phyloP scores from a whole-genome alignment of 164 flowering plant genomes.

The Berberis thunbergii region DNA sequence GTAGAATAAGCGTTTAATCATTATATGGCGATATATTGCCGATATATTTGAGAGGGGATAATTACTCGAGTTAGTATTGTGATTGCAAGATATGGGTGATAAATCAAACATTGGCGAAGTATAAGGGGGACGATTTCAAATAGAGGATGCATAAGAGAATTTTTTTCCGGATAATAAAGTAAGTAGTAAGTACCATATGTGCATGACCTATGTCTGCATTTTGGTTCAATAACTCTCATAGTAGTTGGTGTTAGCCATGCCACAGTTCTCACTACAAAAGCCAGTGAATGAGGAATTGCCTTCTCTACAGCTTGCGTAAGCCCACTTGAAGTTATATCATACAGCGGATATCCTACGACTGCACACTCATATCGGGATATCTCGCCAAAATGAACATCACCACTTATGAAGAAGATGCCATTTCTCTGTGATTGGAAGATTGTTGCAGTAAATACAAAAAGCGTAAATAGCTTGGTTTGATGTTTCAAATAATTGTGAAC shows the following conservation, averaged over 20 bases:
- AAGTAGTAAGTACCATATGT: slow-evolving; percentile 39
- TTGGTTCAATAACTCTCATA: slow-evolving; percentile 43
- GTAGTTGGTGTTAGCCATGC: slow-evolving; percentile 57
- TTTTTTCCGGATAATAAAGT: slow-evolving; percentile 4
- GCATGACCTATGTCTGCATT: slow-evolving; percentile 59
- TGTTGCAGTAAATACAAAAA: neutral
- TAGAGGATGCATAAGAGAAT: neutral
- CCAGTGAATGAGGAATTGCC: slow-evolving; percentile 36
- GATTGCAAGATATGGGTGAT: neutral
- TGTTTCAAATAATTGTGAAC: too few species aligned
- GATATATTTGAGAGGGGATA: neutral
- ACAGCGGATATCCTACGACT: slow-evolving; percentile 50
- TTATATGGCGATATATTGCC: too few species aligned
- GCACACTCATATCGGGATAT: slow-evolving; percentile 61
- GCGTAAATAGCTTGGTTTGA: neutral
- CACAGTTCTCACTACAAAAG: slow-evolving; percentile 39
- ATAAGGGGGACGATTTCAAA: neutral
- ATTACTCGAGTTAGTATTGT: neutral
- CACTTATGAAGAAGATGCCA: slow-evolving; percentile 69
- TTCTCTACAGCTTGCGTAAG: slow-evolving; percentile 71
- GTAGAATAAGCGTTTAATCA: too few species aligned
- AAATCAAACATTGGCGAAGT: neutral
- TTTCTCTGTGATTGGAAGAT: slow-evolving; percentile 34
- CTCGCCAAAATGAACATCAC: slow-evolving; percentile 86
- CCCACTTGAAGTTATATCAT: slow-evolving; percentile 75